These are phyloP conservation scores for Candida golubevii DNA, from an alignment of 805 yeast genomes.

Conservation along the genomic window DNA sequence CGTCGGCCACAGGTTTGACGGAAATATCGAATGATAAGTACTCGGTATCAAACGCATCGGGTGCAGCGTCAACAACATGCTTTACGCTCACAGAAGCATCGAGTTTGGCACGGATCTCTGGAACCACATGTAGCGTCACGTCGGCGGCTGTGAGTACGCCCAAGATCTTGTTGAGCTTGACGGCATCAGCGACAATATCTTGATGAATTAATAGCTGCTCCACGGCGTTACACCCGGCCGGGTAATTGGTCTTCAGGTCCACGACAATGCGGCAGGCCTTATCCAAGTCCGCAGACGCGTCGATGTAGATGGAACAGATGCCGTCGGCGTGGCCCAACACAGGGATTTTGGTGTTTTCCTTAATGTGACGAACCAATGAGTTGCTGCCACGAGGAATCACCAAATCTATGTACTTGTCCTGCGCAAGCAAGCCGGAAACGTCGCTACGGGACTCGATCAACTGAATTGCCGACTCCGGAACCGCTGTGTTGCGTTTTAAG, in stretches of 20 bases:
- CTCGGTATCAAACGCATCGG: constrained; percentile 76
- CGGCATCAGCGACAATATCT: constrained; percentile 25
- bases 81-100: constrained; percentile 19
- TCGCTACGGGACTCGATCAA: constrained; percentile 86
- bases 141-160: constrained; percentile 51
- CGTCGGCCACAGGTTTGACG: constrained; percentile 54
- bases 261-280: constrained; percentile 74
- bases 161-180: constrained; percentile 22
- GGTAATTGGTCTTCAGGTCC: constrained; percentile 93
- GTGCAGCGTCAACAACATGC: constrained; percentile 46
- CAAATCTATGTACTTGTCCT: constrained; percentile 86
- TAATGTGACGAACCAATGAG: constrained; percentile 81
- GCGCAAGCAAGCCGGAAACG: constrained; percentile 76
- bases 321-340: constrained; percentile 99
- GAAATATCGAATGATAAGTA: constrained; percentile 82
- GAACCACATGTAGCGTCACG: constrained; percentile 70
- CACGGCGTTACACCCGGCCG: constrained; percentile 98
- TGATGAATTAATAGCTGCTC: constrained; percentile 75
- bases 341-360: constrained; percentile 86
- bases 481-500: constrained; percentile 54
- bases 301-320: constrained; percentile 83
- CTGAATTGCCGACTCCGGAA: constrained; percentile 81
- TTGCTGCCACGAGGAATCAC: constrained; percentile 99
- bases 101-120: constrained; percentile 38
- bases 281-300: constrained; percentile 66